Conservation (phyloP, 2,329 filamentous ascomycete genomes). For the Cytospora mali region DNA sequence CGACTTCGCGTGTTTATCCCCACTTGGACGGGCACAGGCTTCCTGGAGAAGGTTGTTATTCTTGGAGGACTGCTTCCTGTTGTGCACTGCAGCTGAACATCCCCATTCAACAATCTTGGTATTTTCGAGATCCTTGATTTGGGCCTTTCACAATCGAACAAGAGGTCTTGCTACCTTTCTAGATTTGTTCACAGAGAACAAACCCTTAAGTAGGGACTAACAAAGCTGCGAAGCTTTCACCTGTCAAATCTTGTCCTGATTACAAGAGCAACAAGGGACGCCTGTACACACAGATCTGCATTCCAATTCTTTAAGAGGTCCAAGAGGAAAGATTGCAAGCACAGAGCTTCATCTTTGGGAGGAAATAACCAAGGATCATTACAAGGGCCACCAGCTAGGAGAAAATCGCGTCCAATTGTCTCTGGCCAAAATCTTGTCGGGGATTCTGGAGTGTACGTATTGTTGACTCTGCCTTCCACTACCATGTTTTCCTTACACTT, state of each 20-base stretch:
- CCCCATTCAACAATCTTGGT: not conserved
- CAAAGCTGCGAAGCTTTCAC: not conserved
- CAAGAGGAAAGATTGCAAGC: slow-evolving; percentile 50
- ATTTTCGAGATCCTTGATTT: not conserved
- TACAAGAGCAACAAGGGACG: slow-evolving; percentile 15
- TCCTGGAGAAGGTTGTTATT: too few species aligned
- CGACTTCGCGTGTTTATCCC: too few species aligned
- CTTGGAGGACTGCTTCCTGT: not conserved
- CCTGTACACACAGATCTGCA: slow-evolving; percentile 22
- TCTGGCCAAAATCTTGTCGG: slow-evolving; percentile 33
- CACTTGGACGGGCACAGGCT: too few species aligned
- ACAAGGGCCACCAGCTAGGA: slow-evolving; percentile 24
- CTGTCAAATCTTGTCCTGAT: slow-evolving; percentile 13
- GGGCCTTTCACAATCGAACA: not conserved
- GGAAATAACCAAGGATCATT: slow-evolving; percentile 9
- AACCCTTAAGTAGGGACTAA: not conserved
- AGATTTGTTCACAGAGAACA: not conserved
- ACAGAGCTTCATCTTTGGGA: slow-evolving; percentile 65
- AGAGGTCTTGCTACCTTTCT: not conserved
- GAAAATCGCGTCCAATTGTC: slow-evolving; percentile 30
- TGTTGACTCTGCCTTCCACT: slow-evolving; percentile 44
- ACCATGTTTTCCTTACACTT: slow-evolving; percentile 38
- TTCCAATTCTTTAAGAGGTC: slow-evolving; percentile 24
- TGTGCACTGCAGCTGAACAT: not conserved
- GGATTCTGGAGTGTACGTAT: slow-evolving; percentile 59